Base-by-base conservation (phyloP, 1,284 basidiomycete species). In the Rhodotorula sp. region DNA sequence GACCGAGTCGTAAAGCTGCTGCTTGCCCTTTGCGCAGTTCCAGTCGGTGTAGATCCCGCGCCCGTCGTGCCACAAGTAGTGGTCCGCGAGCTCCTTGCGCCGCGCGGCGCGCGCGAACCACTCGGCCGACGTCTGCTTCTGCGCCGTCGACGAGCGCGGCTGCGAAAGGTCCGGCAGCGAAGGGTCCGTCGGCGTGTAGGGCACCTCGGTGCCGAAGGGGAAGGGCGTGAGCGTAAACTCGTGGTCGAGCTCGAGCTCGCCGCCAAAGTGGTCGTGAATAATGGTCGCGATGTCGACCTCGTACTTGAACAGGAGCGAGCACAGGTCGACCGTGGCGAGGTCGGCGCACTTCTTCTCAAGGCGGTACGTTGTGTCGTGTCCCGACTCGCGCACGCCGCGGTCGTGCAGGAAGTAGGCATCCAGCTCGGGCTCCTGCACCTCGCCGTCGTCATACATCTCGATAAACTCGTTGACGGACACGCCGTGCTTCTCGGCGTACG, bases 361-460 rank as follows among this genome's bases (percentile, higher is more conserved):
- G 17, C 97, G 89, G 82, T 98, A 99, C 23, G 93, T 92, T 71
- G 96, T 99, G 82, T 99, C 96, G 83, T 99, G 96, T 45, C 96
- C 96, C 23, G 80, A 80, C 74, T 83, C 83, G 49, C 77, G 71
- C 4, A 80, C 77, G 27, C 74, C 78, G 45, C 78, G 91, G 81
- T 99, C 96, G 83, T 99, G 96, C 77, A 95, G 82, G 86, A 99
- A 98, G 85, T 98, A 99, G 79, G 94, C 93, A 83, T 99, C 96
- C 9, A 99, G 87, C 73, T 86, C 87, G 12, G 95, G 94, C 82
- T 97, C 95, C 76, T 88, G 85, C 79, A 98, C 84, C 60, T 87
- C 82, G 19, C 91, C 91, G 61, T 90, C 87, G 81, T 95, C 97
- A 85, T 99, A 99, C 80, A 90, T 90, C 83, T 97, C 93, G 81